A percentile compares a stretch with the other conserved stretches of the same genome.
These are phyloP conservation scores for Psilocybe azurescens DNA, from an alignment of 768 basidiomycete genomes.

Conservation along the genomic window DNA sequence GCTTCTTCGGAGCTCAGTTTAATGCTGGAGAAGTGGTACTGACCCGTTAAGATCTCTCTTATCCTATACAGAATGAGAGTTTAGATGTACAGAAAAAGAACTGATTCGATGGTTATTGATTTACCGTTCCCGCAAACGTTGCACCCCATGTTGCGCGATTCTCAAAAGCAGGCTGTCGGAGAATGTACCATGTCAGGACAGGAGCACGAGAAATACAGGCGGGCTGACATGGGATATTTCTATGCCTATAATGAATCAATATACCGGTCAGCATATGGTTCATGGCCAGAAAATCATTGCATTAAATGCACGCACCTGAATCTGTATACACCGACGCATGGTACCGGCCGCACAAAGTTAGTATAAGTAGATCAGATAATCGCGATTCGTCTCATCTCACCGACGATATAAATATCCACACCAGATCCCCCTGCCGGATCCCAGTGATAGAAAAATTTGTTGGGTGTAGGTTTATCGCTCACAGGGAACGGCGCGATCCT, in stretches of 20 bases:
- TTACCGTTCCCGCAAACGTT: not conserved
- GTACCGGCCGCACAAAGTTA: too few relatives aligned
- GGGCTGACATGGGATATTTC: not conserved
- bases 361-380: too few relatives aligned
- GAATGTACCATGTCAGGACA: too few relatives aligned
- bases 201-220: too few relatives aligned
- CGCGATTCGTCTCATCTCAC: not conserved
- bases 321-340: not conserved
- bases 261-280: too few relatives aligned
- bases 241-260: too few relatives aligned
- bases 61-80: not conserved
- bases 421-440: not conserved
- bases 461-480: not conserved
- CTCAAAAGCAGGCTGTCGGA: not conserved
- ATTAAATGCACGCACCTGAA: not conserved
- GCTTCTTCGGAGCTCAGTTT: too few relatives aligned
- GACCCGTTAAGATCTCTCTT: not conserved
- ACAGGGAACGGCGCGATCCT: not conserved
- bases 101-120: too few relatives aligned
- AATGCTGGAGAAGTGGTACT: not conserved
- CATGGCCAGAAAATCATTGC: too few relatives aligned
- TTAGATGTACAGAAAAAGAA: not conserved
- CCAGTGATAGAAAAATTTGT: slow-evolving; percentile 9
- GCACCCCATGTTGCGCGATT: not conserved
- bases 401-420: not conserved